Conservation (phyloP, 2,329 filamentous ascomycete species). For the Akanthomyces dipterigenus region DNA sequence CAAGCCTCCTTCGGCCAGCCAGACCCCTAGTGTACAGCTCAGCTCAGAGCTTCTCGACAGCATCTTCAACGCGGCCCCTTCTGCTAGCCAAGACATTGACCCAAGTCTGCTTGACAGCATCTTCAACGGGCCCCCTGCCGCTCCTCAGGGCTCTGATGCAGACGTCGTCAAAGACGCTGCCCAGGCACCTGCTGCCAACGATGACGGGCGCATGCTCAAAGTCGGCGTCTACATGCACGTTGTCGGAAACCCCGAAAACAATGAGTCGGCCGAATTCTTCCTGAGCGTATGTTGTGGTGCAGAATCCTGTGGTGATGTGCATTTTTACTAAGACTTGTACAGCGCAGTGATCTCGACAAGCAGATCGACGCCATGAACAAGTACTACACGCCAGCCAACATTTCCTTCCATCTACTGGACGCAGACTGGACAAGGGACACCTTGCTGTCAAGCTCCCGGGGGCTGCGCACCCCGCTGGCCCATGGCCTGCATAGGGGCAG, state of each 20-base stretch:
- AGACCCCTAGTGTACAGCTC: too few relatives aligned
- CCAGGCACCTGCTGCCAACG: background rate
- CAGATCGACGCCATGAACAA: background rate
- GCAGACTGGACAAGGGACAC: background rate
- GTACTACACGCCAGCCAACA: background rate
- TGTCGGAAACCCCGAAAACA: background rate
- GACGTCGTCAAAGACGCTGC: too few relatives aligned
- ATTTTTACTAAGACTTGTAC: background rate
- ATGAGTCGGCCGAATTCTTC: background rate
- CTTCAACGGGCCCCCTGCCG: too few relatives aligned
- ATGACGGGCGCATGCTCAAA: background rate
- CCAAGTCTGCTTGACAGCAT: too few relatives aligned
- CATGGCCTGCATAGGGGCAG: background rate
- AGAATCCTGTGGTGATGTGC: too few relatives aligned
- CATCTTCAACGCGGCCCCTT: too few relatives aligned
- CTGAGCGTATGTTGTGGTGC: background rate
- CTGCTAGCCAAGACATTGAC: too few relatives aligned
- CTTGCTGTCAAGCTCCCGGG: background rate
- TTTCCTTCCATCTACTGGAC: background rate
- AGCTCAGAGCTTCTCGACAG: too few relatives aligned
- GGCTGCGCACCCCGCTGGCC: background rate
- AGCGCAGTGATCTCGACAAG: background rate
- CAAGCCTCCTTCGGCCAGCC: too few relatives aligned
- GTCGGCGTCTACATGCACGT: background rate
- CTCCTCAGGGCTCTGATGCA: too few relatives aligned